Percentiles rank a stretch among this genome's conserved stretches.
These are phyloP conservation scores for Spergularia marina DNA, from an alignment of 148 eudicot genomes.

Conservation along the genomic window DNA sequence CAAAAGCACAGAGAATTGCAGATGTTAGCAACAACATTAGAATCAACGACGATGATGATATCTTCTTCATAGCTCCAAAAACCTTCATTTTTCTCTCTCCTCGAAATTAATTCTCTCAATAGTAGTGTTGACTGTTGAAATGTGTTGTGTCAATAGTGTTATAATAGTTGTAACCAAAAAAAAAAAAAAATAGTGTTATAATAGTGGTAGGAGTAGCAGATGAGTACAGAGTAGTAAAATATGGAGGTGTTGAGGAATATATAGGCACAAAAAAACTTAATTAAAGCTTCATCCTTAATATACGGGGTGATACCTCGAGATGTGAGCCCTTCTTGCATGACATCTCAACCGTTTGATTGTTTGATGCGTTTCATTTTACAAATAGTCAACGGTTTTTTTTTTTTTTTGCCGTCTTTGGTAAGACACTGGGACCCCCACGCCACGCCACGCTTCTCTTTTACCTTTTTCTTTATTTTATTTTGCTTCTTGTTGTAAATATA, in stretches of 20 bases:
- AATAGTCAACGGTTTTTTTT: constrained; percentile 9
- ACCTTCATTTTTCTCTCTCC: neutral
- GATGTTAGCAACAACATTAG: constrained; percentile 13
- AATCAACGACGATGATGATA: neutral
- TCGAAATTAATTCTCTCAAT: no score
- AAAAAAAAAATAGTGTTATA: no score
- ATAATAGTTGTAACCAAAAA: no score
- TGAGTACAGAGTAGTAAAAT: neutral
- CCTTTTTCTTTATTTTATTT: neutral
- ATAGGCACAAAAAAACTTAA: constrained; percentile 4
- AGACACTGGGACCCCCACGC: neutral
- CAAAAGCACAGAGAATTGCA: constrained; percentile 12
- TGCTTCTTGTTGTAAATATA: no score
- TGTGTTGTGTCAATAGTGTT: no score
- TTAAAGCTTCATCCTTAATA: neutral
- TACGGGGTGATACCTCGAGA: neutral
- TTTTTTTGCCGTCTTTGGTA: constrained; percentile 11
- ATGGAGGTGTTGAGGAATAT: constrained; percentile 1
- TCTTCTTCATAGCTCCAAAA: neutral
- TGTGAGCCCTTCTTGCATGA: neutral
- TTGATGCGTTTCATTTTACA: neutral
- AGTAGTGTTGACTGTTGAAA: no score
- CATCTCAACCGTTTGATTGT: neutral
- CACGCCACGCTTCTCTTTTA: neutral
- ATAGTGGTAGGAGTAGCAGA: neutral